Conservation (phyloP, 805 yeast species). For the Metschnikowia kunwiensis region DNA sequence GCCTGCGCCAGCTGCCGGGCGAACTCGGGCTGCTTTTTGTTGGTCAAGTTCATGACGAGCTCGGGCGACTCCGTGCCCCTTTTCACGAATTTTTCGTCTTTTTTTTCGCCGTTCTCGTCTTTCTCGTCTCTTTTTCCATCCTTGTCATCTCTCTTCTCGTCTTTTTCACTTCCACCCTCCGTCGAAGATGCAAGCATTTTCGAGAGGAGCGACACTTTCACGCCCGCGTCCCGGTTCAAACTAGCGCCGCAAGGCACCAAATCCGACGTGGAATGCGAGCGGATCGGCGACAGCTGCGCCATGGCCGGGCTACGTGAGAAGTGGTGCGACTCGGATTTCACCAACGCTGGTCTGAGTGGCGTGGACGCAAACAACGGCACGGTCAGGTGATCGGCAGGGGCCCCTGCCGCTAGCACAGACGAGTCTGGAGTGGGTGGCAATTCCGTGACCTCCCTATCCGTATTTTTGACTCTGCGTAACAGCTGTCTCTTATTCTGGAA, state of each 20-base stretch:
- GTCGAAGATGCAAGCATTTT: slow-evolving; percentile 11
- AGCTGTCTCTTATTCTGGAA: slow-evolving; percentile 94
- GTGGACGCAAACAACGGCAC: slow-evolving; percentile 10
- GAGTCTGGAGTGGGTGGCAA: slow-evolving; percentile 41
- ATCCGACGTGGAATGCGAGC: slow-evolving; percentile 15
- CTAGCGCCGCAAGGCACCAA: slow-evolving; percentile 4
- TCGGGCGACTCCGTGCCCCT: slow-evolving; percentile 4
- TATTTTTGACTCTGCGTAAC: slow-evolving; percentile 48
- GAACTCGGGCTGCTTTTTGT: slow-evolving; percentile 20
- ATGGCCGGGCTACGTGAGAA: slow-evolving; percentile 12
- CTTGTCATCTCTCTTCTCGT: not conserved
- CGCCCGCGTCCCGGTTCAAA: slow-evolving; percentile 1
- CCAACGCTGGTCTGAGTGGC: slow-evolving; percentile 15
- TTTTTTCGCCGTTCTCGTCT: not conserved
- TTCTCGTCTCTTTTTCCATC: not conserved
- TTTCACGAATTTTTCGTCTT: not conserved
- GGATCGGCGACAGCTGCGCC: slow-evolving; percentile 17
- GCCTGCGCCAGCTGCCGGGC: slow-evolving; percentile 17
- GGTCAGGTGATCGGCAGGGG: slow-evolving; percentile 2
- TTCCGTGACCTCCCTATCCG: slow-evolving; percentile 41
- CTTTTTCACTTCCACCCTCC: too few relatives aligned
- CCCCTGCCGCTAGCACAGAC: not conserved
- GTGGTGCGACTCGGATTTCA: slow-evolving; percentile 14
- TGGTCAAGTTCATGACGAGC: slow-evolving; percentile 19
- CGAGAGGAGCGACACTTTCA: slow-evolving; percentile 9